Evolutionary conservation across 331 rosid species (phyloP).

Genomic region (Arachis monticola): DNA sequence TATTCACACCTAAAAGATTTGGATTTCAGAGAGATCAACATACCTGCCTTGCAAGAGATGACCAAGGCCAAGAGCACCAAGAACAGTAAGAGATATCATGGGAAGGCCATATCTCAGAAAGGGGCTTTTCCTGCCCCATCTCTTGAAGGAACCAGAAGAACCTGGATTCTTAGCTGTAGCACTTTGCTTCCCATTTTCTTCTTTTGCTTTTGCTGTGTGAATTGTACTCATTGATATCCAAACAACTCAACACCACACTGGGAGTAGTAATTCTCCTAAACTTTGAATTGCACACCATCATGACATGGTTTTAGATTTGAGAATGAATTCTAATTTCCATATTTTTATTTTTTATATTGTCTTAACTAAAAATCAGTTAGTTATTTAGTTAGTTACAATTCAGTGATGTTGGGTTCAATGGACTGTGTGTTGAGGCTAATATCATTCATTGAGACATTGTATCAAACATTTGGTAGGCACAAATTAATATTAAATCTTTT

Average conservation of each 20-base stretch:
- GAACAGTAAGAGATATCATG: slow-evolving; percentile 85
- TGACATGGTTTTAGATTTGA: background rate
- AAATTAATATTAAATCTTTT: background rate
- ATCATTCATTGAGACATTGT: background rate
- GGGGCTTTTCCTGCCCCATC: slow-evolving; percentile 86
- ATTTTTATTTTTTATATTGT: background rate
- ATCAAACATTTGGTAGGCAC: background rate
- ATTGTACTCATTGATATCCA: slow-evolving; percentile 49
- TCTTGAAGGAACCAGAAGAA: slow-evolving; percentile 52
- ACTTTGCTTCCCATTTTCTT: slow-evolving; percentile 25
- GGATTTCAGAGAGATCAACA: background rate
- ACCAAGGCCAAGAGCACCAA: slow-evolving; percentile 86
- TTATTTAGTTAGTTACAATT: background rate
- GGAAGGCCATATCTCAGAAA: slow-evolving; percentile 92
- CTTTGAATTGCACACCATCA: background rate
- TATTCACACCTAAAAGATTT: background rate
- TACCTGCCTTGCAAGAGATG: slow-evolving; percentile 92
- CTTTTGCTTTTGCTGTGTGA: slow-evolving; percentile 41
- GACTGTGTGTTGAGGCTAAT: background rate
- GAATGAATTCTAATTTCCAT: background rate
- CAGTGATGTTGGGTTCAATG: background rate
- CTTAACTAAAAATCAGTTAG: background rate
- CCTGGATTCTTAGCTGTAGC: slow-evolving; percentile 37
- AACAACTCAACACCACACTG: background rate
- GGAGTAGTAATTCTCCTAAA: background rate